Percentiles rank a stretch among this genome's conserved stretches.
Conservation (phyloP, 352 stramenopile genomes). For the Pythium sukuiense region DNA sequence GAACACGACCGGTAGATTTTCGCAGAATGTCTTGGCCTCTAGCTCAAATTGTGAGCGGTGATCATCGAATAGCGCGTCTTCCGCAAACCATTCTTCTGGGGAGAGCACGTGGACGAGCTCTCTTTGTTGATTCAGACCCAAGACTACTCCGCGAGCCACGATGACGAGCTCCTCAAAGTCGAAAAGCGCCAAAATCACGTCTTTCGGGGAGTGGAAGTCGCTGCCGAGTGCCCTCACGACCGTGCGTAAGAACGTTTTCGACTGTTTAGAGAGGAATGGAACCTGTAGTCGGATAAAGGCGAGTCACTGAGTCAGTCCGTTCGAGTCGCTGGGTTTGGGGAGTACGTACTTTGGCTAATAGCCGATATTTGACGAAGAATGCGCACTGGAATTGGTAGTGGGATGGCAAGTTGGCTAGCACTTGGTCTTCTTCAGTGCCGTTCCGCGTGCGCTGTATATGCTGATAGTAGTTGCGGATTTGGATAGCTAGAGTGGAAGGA, state of each 20-base stretch:
- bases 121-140: slow-evolving; percentile 18
- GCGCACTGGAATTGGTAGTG: slow-evolving; percentile 30
- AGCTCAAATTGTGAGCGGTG: slow-evolving; percentile 17
- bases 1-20: slow-evolving; percentile 21
- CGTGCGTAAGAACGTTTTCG: slow-evolving; percentile 25
- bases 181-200: slow-evolving; percentile 17
- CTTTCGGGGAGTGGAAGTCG: slow-evolving; percentile 30
- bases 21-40: slow-evolving; percentile 25
- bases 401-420: slow-evolving; percentile 20
- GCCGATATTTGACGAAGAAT: slow-evolving; percentile 30
- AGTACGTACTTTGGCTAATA: slow-evolving; percentile 18
- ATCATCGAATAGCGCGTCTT: slow-evolving; percentile 26
- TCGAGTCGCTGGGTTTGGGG: too few species aligned
- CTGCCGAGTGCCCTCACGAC: slow-evolving; percentile 26
- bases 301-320: too few species aligned
- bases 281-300: slow-evolving; percentile 7
- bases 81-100: slow-evolving; percentile 16
- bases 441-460: slow-evolving; percentile 70
- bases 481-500: slow-evolving; percentile 28
- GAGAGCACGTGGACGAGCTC: slow-evolving; percentile 5
- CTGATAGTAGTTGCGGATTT: slow-evolving; percentile 62
- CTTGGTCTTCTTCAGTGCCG: slow-evolving; percentile 29
- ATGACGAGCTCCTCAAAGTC: slow-evolving; percentile 28
- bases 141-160: slow-evolving; percentile 24
- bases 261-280: slow-evolving; percentile 28